Evolutionary conservation across 805 yeast species (phyloP), one percentile per base, ranked within the genome.

Genomic region (Saccharomycopsis fodiens): DNA sequence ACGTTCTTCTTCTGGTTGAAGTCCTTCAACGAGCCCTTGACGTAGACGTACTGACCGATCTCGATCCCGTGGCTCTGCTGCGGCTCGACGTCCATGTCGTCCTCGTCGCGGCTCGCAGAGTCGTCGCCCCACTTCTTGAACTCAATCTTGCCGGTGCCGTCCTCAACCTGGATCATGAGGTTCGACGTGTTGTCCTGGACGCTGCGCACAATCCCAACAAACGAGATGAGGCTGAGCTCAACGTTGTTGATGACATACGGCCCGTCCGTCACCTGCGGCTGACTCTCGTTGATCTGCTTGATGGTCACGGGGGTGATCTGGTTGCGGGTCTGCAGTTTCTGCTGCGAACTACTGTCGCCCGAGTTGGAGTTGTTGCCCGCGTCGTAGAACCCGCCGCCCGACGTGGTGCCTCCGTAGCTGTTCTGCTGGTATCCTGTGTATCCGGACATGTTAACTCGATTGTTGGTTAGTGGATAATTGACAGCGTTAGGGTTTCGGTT

Each of bases 201-300:
- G 48, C 76, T 77, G 57, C 91, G 70, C n/a, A 84, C 67, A 17
- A 83, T 77, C 1, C 88, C 94, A 5, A 81, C 76, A 55, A 83
- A 73, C 21, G 79, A 70, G 10, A 84, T 82, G 58, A 76, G 72
- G 54, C 73, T 76, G 43, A 84, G 62, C 45, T 79, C 82, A 35
- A 82, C 73, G 38, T 77, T 78, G 55, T 78, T 71, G 29, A 78
- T 63, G 23, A 64, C 68, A 59, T 73, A 84, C 4, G 81, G 82
- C 10, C 82, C 84, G 58, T 84, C 94, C 35, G 81, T 84, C 2
- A 75, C 72, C 15, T 55, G 55, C 3, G 66, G 65, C 47, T 77
- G 85, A 3, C 84, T 72, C 44, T 80, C 85, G 48, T 73, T 67
- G 48, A 84, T 70, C 60, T 81, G 85, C 57, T 82, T 83, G 55